Conservation (phyloP, 1,139 yeast genomes). For the Candida sojae region DNA sequence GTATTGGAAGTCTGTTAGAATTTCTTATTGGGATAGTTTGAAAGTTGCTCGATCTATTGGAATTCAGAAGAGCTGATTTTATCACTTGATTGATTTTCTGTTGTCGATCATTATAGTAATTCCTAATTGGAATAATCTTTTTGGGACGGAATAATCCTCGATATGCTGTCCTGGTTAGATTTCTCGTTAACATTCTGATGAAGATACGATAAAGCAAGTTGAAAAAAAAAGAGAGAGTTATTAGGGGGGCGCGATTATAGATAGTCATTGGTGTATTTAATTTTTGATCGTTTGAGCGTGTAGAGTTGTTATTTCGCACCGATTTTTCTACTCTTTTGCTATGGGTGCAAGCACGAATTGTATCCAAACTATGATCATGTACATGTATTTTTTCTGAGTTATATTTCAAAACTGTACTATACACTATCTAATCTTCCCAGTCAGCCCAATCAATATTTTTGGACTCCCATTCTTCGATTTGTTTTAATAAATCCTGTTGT, state of each 20-base stretch:
- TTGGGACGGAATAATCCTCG: not conserved
- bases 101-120: not conserved
- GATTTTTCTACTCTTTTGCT: not conserved
- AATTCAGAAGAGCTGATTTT: conserved; percentile 3
- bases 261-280: not conserved
- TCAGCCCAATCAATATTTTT: conserved; percentile 34
- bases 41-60: not conserved
- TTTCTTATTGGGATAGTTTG: not conserved
- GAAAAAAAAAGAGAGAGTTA: not conserved
- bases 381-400: not conserved
- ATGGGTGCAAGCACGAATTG: not conserved
- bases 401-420: not conserved
- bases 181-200: not conserved
- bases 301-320: not conserved
- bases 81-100: conserved; percentile 8
- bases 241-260: not conserved
- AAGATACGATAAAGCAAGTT: not conserved
- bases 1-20: conserved; percentile 17
- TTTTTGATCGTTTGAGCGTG: not conserved
- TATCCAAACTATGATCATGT: not conserved
- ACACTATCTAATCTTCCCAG: conserved; percentile 15
- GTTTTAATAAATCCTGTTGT: conserved; percentile 29
- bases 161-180: not conserved
- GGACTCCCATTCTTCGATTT: conserved; percentile 32
- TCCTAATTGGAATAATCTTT: not conserved